phyloP scores from a whole-genome alignment of 2,329 filamentous ascomycete genomes.

The Allantophomopsis lycopodina region DNA sequence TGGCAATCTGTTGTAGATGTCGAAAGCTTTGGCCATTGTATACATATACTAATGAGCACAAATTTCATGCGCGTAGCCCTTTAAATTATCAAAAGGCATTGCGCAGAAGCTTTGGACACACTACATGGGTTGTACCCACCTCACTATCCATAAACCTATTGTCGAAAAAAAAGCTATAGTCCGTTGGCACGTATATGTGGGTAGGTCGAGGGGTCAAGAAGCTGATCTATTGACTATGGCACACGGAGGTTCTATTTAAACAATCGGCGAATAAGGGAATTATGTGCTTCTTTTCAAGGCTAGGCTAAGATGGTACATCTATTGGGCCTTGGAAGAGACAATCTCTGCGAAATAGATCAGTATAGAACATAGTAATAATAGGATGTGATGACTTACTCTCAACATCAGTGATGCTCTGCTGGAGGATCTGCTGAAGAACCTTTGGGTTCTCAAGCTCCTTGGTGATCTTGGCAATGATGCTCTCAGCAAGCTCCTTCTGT shows the following conservation, averaged over 20 bases:
- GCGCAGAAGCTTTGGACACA: too few relatives aligned
- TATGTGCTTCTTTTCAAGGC: slow-evolving; percentile 6
- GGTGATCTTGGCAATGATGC: slow-evolving; percentile 90
- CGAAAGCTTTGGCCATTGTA: too few relatives aligned
- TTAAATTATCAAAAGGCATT: too few relatives aligned
- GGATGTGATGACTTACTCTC: slow-evolving; percentile 57
- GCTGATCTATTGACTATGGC: slow-evolving; percentile 39
- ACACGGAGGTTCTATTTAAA: slow-evolving; percentile 44
- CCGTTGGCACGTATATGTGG: too few relatives aligned
- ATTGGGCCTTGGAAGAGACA: slow-evolving; percentile 49
- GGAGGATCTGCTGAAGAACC: slow-evolving; percentile 90
- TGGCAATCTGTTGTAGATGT: too few relatives aligned
- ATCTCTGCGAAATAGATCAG: slow-evolving; percentile 36
- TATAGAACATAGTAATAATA: slow-evolving; percentile 2
- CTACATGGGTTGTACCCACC: too few relatives aligned
- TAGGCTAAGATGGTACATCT: slow-evolving; percentile 26
- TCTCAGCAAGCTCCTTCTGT: slow-evolving; percentile 88
- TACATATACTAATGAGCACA: too few relatives aligned
- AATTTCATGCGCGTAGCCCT: too few relatives aligned
- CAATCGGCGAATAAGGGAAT: slow-evolving; percentile 38
- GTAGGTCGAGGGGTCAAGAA: too few relatives aligned
- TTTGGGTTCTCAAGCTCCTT: slow-evolving; percentile 99
- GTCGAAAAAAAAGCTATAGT: too few relatives aligned
- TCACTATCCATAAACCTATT: too few relatives aligned
- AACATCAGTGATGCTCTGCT: slow-evolving; percentile 90